Evolutionary conservation across 1,284 basidiomycete species (phyloP), one percentile per base, ranked within the genome.

Genomic region (Heliocybe sulcata): DNA sequence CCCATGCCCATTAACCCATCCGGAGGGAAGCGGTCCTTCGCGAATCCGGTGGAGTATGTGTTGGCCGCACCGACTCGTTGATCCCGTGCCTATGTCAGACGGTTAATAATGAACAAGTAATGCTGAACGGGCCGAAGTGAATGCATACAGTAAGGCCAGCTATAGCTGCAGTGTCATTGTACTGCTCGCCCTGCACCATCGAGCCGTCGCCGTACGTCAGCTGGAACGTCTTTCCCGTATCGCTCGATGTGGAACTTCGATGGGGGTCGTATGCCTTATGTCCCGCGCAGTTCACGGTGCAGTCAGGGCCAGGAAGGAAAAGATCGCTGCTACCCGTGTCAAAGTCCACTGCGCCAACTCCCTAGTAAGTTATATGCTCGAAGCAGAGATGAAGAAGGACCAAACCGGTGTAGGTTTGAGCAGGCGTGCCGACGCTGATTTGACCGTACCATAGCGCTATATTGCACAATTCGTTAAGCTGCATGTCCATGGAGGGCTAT

Each of bases 21-120:
- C 4, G 77, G 68, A 9, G 61, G 65, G 60, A 77, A 80, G 11
- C 65, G 49, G 22, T 60, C 53, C 2, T 42, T 55, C 47, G 64
- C 54, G 55, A 81, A 69, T 10, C 70, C 71, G 26, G 64, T 50
- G 16, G 78, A 80, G 59, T 80, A 80, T n/a, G 64, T 63, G 4
- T 64, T 70, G 1, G 79, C 74, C 48, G 73, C 69, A 47, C 77
- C 77, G 27, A 79, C 58, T 14, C 68, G 65, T 63, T 75, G 74
- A 27, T 65, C 60, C 11, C 57, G 63, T 23, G 72, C 72, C 47
- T 49, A 22, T n/a, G n/a, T n/a, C n/a, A n/a, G n/a, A n/a, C n/a
- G n/a, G n/a, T n/a, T n/a, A n/a, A n/a, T n/a, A n/a, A n/a, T n/a
- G n/a, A n/a, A n/a, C n/a, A n/a, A n/a, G n/a, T n/a, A n/a, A n/a